phyloP scores from a whole-genome alignment of 805 yeast genomes.

The Myxozyma monticola region DNA sequence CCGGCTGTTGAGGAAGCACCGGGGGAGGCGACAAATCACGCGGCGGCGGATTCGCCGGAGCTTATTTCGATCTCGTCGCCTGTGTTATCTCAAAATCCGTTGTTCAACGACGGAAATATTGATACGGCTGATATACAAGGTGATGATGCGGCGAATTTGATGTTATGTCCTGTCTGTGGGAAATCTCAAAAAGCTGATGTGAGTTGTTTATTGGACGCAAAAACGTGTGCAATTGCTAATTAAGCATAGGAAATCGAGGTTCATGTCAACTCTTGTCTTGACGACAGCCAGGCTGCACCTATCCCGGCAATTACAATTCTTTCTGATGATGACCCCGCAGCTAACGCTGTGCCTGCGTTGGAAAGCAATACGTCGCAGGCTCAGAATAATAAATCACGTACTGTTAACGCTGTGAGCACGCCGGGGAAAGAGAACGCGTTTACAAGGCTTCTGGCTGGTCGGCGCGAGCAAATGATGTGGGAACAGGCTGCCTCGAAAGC shows the following conservation, averaged over 20 bases:
- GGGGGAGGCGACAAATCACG: too few relatives aligned
- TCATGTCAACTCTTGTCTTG: conserved; percentile 12
- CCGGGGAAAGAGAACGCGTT: too few relatives aligned
- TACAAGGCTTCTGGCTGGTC: neutral
- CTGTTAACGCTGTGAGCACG: neutral
- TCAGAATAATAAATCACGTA: neutral
- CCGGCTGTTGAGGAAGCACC: too few relatives aligned
- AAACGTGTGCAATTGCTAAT: neutral
- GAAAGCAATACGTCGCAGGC: neutral
- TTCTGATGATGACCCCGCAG: neutral
- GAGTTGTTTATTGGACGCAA: neutral
- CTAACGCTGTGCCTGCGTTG: neutral
- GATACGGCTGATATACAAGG: neutral
- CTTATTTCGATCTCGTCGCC: too few relatives aligned
- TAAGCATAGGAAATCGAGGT: too few relatives aligned
- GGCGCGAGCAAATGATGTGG: conserved; percentile 1
- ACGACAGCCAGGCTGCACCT: neutral
- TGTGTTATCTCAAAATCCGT: too few relatives aligned
- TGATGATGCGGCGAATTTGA: neutral
- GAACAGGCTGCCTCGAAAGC: neutral
- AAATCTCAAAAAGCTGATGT: neutral
- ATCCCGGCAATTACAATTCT: neutral
- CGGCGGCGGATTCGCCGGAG: too few relatives aligned
- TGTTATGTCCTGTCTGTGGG: conserved; percentile 10
- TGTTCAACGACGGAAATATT: too few relatives aligned